phyloP scores from a whole-genome alignment of 805 yeast genomes.

The Monosporozyma servazzii region DNA sequence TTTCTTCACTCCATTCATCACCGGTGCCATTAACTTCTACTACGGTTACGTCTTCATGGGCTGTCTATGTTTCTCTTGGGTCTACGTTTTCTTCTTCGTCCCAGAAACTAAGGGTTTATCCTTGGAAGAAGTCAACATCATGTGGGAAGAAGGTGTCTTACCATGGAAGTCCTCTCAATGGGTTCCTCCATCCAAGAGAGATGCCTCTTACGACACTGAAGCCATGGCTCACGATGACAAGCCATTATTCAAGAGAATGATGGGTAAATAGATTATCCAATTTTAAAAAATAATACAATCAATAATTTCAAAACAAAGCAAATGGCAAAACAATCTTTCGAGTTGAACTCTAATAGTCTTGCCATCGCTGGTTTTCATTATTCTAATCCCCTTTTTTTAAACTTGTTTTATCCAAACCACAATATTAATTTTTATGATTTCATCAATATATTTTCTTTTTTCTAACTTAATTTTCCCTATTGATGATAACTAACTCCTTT shows the following conservation, averaged over 20 bases:
- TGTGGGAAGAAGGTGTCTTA: slow-evolving; percentile 34
- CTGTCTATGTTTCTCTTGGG: slow-evolving; percentile 43
- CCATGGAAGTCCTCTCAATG: slow-evolving; percentile 38
- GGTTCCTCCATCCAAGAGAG: slow-evolving; percentile 40
- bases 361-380: no score
- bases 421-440: background rate
- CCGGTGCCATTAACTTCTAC: slow-evolving; percentile 52
- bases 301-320: no score
- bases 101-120: slow-evolving; percentile 73
- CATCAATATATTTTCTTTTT: background rate
- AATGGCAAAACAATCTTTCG: background rate
- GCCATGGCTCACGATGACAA: slow-evolving; percentile 13
- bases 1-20: slow-evolving; percentile 62
- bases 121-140: slow-evolving; percentile 68
- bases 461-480: background rate
- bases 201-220: slow-evolving; percentile 12
- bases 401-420: background rate
- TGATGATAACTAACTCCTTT: background rate
- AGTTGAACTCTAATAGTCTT: background rate
- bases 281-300: background rate
- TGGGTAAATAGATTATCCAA: background rate
- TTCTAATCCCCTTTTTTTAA: background rate
- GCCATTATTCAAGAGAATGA: slow-evolving; percentile 12
- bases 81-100: slow-evolving; percentile 61
- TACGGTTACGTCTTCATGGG: slow-evolving; percentile 57